These are phyloP conservation scores for Backusella sp. DNA, from an alignment of 192 early-diverging fungal genomes.

Conservation along the genomic window DNA sequence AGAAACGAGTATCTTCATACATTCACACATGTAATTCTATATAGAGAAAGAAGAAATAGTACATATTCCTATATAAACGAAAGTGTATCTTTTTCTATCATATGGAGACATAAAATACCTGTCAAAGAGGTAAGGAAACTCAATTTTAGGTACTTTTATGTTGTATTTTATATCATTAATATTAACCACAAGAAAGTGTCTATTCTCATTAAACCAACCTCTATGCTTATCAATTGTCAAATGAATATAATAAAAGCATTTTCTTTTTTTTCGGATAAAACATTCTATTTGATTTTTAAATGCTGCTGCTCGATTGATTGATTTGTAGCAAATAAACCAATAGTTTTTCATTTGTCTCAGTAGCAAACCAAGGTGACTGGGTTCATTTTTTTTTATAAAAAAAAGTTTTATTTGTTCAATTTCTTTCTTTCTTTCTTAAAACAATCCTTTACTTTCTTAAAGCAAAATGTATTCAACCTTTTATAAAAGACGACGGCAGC, in stretches of 20 bases:
- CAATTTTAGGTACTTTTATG: background rate
- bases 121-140: background rate
- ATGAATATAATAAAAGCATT: background rate
- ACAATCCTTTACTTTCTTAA: background rate
- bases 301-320: background rate
- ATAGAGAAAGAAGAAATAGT: background rate
- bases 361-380: constrained; percentile 1
- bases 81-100: background rate
- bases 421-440: background rate
- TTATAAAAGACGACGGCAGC: constrained; percentile 3
- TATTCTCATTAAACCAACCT: background rate
- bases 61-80: background rate
- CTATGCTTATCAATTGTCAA: background rate
- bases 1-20: background rate
- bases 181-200: background rate
- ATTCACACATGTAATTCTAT: background rate
- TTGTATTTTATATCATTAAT: background rate
- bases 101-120: background rate
- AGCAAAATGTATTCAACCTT: constrained; percentile 10
- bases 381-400: background rate
- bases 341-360: constrained; percentile 9
- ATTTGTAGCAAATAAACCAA: background rate
- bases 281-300: background rate
- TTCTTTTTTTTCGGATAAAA: background rate
- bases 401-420: background rate